Percentiles rank a stretch among this genome's conserved stretches.
Evolutionary conservation across 129 eudicot genomes (phyloP).

Genomic region (Rutidosis leptorrhynchoides): DNA sequence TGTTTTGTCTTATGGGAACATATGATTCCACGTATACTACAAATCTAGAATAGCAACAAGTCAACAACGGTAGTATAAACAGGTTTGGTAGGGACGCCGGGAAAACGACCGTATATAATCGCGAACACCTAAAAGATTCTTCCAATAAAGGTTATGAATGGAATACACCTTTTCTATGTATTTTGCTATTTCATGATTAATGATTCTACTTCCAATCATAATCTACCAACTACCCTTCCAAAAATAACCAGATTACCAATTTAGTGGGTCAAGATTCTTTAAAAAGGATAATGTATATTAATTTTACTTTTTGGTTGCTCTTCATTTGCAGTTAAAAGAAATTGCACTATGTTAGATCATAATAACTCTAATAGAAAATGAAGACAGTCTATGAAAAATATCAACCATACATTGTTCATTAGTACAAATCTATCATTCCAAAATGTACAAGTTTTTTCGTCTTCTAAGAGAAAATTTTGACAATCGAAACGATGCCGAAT

Average conservation of each 20-base stretch:
- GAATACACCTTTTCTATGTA: not conserved
- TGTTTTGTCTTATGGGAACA: not conserved
- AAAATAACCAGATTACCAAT: not conserved
- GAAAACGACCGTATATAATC: not conserved
- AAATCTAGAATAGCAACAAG: not conserved
- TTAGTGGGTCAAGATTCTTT: not conserved
- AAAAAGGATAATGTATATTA: not conserved
- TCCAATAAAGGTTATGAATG: not conserved
- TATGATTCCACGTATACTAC: not conserved
- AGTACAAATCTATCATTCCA: constrained; percentile 3
- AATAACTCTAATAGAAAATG: not conserved
- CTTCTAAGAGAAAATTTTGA: not conserved
- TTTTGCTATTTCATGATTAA: not conserved
- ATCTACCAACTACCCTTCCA: not conserved
- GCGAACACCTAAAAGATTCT: not conserved
- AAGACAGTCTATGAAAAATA: not conserved
- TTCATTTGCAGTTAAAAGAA: not conserved
- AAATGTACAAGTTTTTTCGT: not conserved
- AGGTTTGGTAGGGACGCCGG: not conserved
- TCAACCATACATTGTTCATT: not conserved
- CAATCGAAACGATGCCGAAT: not conserved
- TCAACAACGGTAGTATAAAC: not conserved
- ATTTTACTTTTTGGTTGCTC: not conserved
- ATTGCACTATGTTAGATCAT: not conserved
- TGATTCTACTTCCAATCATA: not conserved